Evolutionary conservation across 75 land plant species (phyloP), one percentile per base, ranked within the genome.

Genomic region (Pinus tabuliformis): DNA sequence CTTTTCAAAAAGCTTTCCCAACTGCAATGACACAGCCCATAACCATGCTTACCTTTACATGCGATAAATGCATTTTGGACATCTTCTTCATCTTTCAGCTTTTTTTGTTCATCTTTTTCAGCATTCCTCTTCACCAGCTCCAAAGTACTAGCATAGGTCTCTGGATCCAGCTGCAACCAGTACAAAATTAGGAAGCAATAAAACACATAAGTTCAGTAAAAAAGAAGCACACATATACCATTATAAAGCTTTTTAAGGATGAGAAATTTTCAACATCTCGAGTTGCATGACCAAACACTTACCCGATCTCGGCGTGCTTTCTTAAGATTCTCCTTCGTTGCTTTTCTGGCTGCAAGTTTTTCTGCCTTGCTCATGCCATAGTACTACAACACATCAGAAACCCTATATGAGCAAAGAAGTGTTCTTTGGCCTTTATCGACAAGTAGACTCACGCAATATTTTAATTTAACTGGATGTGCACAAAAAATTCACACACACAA

Each of bases 291-390:
- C 18, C 71, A 66, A 45, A 45, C 9, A 60, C 82, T 49, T 59
- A 86, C 86, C 6, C 95, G 84, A 59, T 80, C 85, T 16, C 95
- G 88, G 56, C 89, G 84, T 2, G 99, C 91, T 73, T 86, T 85
- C 81, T 92, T 97, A 60, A 87, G 73, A 62, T 94, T 90, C 68
- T 83, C 82, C 58, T 77, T 82, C 1, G 90, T 73, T 72, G 80
- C 75, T 45, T 83, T 84, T 76, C 87, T 92, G 36, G 84, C 78
- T 3, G 77, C 83, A 36, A 89, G 93, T 65, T 91, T 90, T 68
- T 76, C 81, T 30, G 70, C 76, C 84, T 95, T 97, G 81, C 86
- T 85, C 79, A 95, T 88, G 63, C 99, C 93, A 62, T 88, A 86
- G 65, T 80, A 85, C 98, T 94, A 91, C 17, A 83, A 82, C 75